Evolutionary conservation across 2,329 filamentous ascomycete genomes (phyloP), one percentile per base, ranked within the genome.

Genomic region (Lecanicillium sp.): DNA sequence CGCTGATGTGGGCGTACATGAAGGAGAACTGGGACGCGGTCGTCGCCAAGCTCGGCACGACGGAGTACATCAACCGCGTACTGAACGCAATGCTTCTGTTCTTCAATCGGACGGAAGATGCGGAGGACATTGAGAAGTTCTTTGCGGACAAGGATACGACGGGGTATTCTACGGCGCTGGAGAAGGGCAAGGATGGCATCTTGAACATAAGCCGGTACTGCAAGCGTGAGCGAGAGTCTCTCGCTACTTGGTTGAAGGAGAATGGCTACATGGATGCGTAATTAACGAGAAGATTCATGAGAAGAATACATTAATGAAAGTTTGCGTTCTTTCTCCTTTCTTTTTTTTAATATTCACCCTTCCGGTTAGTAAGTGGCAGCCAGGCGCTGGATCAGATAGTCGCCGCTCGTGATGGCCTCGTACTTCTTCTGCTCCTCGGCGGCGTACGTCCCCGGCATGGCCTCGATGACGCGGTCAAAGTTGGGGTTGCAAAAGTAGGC

Each of bases 51-150:
- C 74, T 97, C 48, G 83, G 63, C 30, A 96, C 95, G 69, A 86
- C 89, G 54, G 84, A 95, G 27, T 80, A 95, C 3, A 74, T 96
- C 15, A 90, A 97, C 68, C 83, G 90, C 39, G 95, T 94, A 68
- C 71, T 98, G 58, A 83, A 87, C 57, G 74, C 86, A 56, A 83
- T 82, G 38, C 71, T 98, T 57, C 79, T 80, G 58, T 86, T 87
- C 61, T 96, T 94, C 63, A 79, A 86, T 3, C 83, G 89, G 58
- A 69, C 73, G 14, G 76, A 78, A 52, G 75, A 80, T 14, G 78
- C 88, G 52, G 74, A 81, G 55, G 89, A 96, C 47, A 94, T 98
- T 58, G 76, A 84, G 41, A 64, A 69, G 2, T 98, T 98, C 75
- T 98, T 97, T 73, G 75, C 78, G 57, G 78, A 79, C 58, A 95